Evolutionary conservation across 164 flowering plant species (phyloP).

Genomic region (Malania oleifera): DNA sequence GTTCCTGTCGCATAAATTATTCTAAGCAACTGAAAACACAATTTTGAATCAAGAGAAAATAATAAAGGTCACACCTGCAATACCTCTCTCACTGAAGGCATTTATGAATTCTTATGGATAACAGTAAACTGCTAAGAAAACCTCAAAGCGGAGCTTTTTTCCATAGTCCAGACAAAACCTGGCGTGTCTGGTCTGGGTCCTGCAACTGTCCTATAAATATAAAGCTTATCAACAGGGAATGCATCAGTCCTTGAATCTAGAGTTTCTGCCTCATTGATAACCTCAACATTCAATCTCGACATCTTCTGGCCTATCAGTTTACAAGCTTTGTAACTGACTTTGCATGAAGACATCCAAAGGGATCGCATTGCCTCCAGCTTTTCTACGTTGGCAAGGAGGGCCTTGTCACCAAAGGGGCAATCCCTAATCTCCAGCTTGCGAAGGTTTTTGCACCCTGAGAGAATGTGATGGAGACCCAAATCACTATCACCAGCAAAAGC

Average conservation of each 20-base stretch:
- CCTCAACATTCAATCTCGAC: constrained; percentile 77
- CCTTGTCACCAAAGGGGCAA: constrained; percentile 88
- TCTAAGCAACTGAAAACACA: background rate
- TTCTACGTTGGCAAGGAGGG: constrained; percentile 78
- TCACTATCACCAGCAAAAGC: constrained; percentile 95
- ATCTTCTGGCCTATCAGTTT: constrained; percentile 63
- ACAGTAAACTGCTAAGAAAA: constrained; percentile 21
- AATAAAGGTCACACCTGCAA: background rate
- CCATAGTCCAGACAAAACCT: constrained; percentile 61
- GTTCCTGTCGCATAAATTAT: background rate
- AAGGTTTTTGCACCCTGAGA: constrained; percentile 82
- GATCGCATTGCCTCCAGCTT: constrained; percentile 99
- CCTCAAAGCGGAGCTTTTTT: constrained; percentile 30
- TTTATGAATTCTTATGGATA: too few relatives aligned
- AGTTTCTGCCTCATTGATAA: constrained; percentile 62
- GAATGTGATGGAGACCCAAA: constrained; percentile 67
- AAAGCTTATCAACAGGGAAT: constrained; percentile 59
- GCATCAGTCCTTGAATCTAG: constrained; percentile 44
- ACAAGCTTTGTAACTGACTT: constrained; percentile 75
- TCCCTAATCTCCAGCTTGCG: constrained; percentile 82
- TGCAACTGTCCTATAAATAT: constrained; percentile 63
- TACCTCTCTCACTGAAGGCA: background rate
- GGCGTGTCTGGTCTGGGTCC: constrained; percentile 76
- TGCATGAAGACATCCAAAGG: constrained; percentile 99
- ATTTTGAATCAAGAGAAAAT: background rate